These are phyloP conservation scores for Endoconidiophora laricicola DNA, from an alignment of 2,329 filamentous ascomycete genomes.

Conservation along the genomic window DNA sequence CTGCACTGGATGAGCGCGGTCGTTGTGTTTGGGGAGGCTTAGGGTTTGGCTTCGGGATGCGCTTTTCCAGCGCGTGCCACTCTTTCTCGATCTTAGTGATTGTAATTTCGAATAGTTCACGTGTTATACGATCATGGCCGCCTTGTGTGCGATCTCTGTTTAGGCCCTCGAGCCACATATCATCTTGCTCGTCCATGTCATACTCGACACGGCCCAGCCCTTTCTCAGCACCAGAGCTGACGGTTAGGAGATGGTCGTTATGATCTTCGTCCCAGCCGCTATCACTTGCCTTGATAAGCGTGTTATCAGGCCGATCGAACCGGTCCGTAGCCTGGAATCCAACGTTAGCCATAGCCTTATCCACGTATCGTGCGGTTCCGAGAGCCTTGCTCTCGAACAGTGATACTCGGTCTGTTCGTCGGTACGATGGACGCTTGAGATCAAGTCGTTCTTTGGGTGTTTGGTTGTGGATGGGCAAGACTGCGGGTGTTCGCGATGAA, in stretches of 20 bases:
- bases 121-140: conserved; percentile 68
- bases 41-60: conserved; percentile 91
- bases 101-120: conserved; percentile 90
- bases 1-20: conserved; percentile 81
- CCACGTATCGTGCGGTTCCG: conserved; percentile 79
- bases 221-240: conserved; percentile 20
- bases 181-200: conserved; percentile 98
- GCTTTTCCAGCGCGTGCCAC: conserved; percentile 89
- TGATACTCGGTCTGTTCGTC: conserved; percentile 62
- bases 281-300: conserved; percentile 48
- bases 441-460: conserved; percentile 68
- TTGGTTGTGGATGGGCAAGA: conserved; percentile 61
- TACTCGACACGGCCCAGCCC: conserved; percentile 78
- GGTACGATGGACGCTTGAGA: conserved; percentile 57
- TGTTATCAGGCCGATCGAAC: conserved; percentile 61
- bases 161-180: conserved; percentile 80
- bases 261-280: conserved; percentile 40
- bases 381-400: conserved; percentile 71
- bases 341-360: conserved; percentile 88
- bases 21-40: conserved; percentile 91
- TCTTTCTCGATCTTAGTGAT: conserved; percentile 99
- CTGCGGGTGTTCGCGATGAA: conserved; percentile 42
- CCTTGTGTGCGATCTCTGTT: conserved; percentile 61
- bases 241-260: conserved; percentile 13
- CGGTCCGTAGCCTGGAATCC: conserved; percentile 92